Base-by-base conservation (phyloP, 2,329 filamentous ascomycete species). In the Cladophialophora carrionii region DNA sequence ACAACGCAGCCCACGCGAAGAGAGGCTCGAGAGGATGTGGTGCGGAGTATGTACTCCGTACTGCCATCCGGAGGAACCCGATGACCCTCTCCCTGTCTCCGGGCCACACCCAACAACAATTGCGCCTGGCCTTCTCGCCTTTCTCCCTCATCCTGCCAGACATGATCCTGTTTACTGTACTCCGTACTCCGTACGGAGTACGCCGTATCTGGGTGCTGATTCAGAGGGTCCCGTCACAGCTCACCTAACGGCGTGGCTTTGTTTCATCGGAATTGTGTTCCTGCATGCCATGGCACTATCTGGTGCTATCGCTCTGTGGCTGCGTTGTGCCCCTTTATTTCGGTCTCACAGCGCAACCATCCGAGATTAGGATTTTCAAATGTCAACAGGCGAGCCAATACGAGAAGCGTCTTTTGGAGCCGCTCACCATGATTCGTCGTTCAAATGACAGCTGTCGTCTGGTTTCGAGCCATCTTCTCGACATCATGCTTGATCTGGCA, bases 361-460 rank as follows among this genome's bases (percentile, higher is more conserved):
- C 41, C 41, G 63, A 49, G 64, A 64, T 67, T 51, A 29, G 53
- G 31, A 46, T 56, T 62, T 61, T 60, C 58, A 62, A 61, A 59
- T 62, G 62, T 57, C 58, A 17, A 10, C 48, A 65, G 57, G 26
- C 62, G 59, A 57, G 53, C 62, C 62, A 68, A 65, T 63, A 37
- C 37, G 17, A 12, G 31, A n/a, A 17, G 29, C 31, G 20, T 14
- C 31, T 34, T 49, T 48, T 22, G n/a, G 29, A 20, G 17, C 12
- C 57, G 12, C 53, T 31, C 29, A 14, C 20, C 5, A 8, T 61
- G 34, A 62, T 64, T 64, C 37, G 61, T 43, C 29, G 22, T 58
- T 62, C 32, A 22, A 62, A 65, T 62, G 63, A 57, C 63, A 24
- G n/a, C 54, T 20, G 57, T 41, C 29, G 17, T n/a, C n/a, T 32